Base-by-base conservation (phyloP, 2,329 filamentous ascomycete species). In the Zalaria obscura region DNA sequence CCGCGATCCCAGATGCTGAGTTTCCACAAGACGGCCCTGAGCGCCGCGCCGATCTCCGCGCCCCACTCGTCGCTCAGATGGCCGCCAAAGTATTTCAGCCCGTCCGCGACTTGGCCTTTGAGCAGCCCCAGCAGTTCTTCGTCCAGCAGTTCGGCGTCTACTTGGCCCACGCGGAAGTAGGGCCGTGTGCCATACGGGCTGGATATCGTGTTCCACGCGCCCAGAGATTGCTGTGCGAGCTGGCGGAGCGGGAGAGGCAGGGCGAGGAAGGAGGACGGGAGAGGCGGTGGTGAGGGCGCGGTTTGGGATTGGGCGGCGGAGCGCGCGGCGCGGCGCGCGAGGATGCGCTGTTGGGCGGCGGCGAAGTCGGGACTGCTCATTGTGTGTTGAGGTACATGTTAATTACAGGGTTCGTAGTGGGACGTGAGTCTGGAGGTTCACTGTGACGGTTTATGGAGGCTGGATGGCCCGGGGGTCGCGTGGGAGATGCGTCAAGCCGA, bases 1-100 rank as follows among this genome's bases (percentile, higher is more conserved):
- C 94, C 80, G 60, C 95, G 85, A 60, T 96, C 88, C 91, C 91
- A 98, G 44, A 98, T 80, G 10, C 83, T 86, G 47, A 98, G 73
- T 63, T 98, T 98, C 70, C 95, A 98, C 5, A 98, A 68, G 3
- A 87, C 68, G 2, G 81, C 76, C 37, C 89, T 73, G 42, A 98
- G 69, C 0, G 69, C 73, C 27, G 95, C 70, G 47, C 82, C 70
- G 41, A 96, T 89, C 64, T 96, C 91, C 40, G 83, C 72, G 9
- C 79, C 78, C 78, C 85, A 95, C 54, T 93, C 84, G 58, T 94
- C 86, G 44, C 82, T 76, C 36, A 93, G 63, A 58, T 88, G 76
- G 10, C 70, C 80, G 37, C 82, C 80, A 50, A 88, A 82, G 59
- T 94, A 91, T 57, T 88, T 93, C 44, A 96, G 66, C 8, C 79